Evolutionary conservation across 371 early-diverging fungal species (phyloP).

Genomic region (Apophysomyces sp.): DNA sequence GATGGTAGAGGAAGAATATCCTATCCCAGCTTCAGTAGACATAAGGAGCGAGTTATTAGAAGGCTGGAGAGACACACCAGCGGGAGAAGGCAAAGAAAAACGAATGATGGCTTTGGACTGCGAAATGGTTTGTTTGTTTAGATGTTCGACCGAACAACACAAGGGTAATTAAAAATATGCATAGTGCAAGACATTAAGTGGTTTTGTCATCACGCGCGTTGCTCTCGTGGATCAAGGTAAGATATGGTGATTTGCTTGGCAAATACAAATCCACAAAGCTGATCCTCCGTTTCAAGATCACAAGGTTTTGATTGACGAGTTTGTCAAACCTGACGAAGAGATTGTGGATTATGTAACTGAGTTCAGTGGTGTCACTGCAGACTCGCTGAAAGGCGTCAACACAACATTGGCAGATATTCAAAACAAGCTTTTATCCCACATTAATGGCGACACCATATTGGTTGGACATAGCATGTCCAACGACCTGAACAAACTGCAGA

Average conservation of each 20-base stretch:
- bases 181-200: constrained; percentile 64
- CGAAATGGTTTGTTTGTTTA: constrained; percentile 62
- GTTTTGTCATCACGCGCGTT: constrained; percentile 66
- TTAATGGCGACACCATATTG: constrained; percentile 58
- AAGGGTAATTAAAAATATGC: neutral
- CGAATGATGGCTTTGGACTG: constrained; percentile 70
- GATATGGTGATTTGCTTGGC: neutral
- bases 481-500: constrained; percentile 65
- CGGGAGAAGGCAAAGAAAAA: constrained; percentile 24
- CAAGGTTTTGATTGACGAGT: constrained; percentile 56
- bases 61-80: constrained; percentile 47
- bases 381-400: constrained; percentile 42
- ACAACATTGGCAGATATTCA: constrained; percentile 57
- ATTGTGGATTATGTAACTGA: constrained; percentile 70
- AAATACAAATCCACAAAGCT: neutral
- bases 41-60: constrained; percentile 16
- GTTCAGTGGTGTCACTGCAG: constrained; percentile 65
- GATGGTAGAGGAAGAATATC: constrained; percentile 43
- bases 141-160: neutral
- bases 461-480: constrained; percentile 78
- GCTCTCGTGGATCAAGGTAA: constrained; percentile 55
- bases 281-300: constrained; percentile 46
- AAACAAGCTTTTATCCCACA: constrained; percentile 30
- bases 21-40: constrained; percentile 41
- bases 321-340: constrained; percentile 61